phyloP scores from a whole-genome alignment of 352 stramenopile species.

The Pythium aristosporum region DNA sequence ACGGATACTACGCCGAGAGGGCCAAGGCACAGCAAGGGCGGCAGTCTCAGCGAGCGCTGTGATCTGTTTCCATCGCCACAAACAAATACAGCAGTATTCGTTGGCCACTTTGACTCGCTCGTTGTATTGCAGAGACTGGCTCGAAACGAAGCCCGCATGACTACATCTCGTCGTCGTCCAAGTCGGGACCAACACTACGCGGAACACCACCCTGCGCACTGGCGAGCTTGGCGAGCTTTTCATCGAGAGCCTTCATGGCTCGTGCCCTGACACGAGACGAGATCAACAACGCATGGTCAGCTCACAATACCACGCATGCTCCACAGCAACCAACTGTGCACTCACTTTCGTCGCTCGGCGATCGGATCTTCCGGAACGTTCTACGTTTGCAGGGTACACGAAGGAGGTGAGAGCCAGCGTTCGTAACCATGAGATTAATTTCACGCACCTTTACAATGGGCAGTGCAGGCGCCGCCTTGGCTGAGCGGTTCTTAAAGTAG shows the following conservation, averaged over 20 bases:
- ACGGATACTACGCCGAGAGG: constrained; percentile 55
- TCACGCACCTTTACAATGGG: constrained; percentile 55
- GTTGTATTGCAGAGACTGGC: constrained; percentile 1
- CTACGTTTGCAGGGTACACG: not conserved
- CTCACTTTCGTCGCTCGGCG: constrained; percentile 85
- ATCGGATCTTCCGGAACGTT: constrained; percentile 50
- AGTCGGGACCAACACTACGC: constrained; percentile 8
- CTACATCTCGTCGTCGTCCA: constrained; percentile 29
- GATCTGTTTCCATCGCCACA: not conserved
- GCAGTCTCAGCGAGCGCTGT: constrained; percentile 15
- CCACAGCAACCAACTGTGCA: not conserved
- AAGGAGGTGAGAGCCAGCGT: not conserved
- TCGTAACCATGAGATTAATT: not conserved
- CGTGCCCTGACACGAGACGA: constrained; percentile 45
- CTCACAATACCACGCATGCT: not conserved
- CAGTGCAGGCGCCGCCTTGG: constrained; percentile 57
- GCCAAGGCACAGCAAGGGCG: constrained; percentile 18
- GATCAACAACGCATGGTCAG: not conserved
- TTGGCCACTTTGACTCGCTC: not conserved
- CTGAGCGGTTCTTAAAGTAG: constrained; percentile 78
- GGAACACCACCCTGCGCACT: constrained; percentile 21
- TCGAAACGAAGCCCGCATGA: not conserved
- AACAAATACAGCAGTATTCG: not conserved
- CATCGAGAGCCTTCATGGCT: constrained; percentile 87
- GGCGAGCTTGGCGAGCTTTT: constrained; percentile 85